Evolutionary conservation across 495 filamentous ascomycete species (phyloP).

Genomic region (Talaromyces stipitatus): DNA sequence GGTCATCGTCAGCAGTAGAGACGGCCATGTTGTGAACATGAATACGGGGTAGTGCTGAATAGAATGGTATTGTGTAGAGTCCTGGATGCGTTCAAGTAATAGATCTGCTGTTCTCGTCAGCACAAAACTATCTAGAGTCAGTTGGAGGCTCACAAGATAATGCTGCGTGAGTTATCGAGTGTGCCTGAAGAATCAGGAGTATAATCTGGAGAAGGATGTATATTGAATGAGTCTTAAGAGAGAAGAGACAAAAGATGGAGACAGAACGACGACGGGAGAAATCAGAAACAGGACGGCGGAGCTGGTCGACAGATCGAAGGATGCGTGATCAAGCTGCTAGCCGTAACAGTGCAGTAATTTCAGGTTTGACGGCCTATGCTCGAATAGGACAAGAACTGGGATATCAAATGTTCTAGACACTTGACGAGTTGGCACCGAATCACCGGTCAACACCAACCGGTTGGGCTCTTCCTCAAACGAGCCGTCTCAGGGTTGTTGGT

Average conservation of each 20-base stretch:
- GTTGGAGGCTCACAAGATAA: not conserved
- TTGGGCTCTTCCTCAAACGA: not conserved
- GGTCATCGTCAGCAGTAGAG: conserved; percentile 34
- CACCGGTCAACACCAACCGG: not conserved
- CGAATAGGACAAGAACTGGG: not conserved
- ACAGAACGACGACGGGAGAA: conserved; percentile 4
- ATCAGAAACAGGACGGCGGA: conserved; percentile 5
- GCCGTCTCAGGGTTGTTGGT: not conserved
- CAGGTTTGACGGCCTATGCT: not conserved
- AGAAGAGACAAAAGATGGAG: not conserved
- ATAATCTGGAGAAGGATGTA: too few relatives aligned
- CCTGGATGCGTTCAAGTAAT: too few relatives aligned
- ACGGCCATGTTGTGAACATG: conserved; percentile 32
- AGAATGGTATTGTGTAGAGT: too few relatives aligned
- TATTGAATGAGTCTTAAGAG: not conserved
- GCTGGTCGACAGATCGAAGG: not conserved
- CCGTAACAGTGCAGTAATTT: not conserved
- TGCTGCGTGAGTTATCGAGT: too few relatives aligned
- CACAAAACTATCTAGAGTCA: not conserved
- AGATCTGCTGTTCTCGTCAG: not conserved
- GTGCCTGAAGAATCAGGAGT: too few relatives aligned
- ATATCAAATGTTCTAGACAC: not conserved
- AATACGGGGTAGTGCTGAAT: too few relatives aligned
- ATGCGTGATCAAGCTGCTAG: not conserved
- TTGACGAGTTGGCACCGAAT: not conserved